Evolutionary conservation across 1,284 basidiomycete species (phyloP).

Genomic region (Cutaneotrichosporon curvatum): DNA sequence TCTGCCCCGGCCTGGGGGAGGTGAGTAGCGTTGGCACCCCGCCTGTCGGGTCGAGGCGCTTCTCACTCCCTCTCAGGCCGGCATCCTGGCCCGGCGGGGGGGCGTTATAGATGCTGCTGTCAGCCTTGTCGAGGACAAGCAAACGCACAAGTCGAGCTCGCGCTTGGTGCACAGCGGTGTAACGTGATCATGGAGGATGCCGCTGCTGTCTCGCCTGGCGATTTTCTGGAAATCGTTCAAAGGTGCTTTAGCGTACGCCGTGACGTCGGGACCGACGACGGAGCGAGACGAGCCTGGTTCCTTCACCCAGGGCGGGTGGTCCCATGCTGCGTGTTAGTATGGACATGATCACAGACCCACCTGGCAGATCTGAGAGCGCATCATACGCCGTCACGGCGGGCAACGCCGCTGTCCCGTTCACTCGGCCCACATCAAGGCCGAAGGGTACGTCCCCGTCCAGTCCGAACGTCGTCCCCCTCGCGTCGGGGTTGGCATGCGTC

Average conservation of each 20-base stretch:
- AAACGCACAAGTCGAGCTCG: not conserved
- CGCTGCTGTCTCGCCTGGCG: conserved; percentile 3
- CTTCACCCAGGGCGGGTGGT: no score
- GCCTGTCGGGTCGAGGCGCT: not conserved
- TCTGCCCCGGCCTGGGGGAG: conserved; percentile 11
- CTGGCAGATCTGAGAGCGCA: conserved; percentile 26
- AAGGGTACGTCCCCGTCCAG: not conserved
- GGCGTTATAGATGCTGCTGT: not conserved
- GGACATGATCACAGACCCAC: conserved; percentile 9
- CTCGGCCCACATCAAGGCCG: not conserved
- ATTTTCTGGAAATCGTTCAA: conserved; percentile 16
- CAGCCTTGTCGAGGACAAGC: not conserved
- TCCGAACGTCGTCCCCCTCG: conserved; percentile 10
- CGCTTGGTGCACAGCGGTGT: conserved; percentile 4
- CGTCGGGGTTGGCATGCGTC: conserved; percentile 22
- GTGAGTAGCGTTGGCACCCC: conserved; percentile 18
- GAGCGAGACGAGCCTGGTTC: no score
- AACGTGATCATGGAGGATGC: conserved; percentile 13
- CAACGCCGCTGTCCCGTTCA: conserved; percentile 14
- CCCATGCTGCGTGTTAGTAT: not conserved
- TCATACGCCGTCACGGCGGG: conserved; percentile 22
- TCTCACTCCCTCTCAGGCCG: not conserved
- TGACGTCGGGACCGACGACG: conserved; percentile 8
- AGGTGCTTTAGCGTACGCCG: conserved; percentile 7
- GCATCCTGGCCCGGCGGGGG: not conserved